These are phyloP conservation scores for Lasiosphaeria hispida DNA, from an alignment of 495 filamentous ascomycete genomes.

Conservation along the genomic window DNA sequence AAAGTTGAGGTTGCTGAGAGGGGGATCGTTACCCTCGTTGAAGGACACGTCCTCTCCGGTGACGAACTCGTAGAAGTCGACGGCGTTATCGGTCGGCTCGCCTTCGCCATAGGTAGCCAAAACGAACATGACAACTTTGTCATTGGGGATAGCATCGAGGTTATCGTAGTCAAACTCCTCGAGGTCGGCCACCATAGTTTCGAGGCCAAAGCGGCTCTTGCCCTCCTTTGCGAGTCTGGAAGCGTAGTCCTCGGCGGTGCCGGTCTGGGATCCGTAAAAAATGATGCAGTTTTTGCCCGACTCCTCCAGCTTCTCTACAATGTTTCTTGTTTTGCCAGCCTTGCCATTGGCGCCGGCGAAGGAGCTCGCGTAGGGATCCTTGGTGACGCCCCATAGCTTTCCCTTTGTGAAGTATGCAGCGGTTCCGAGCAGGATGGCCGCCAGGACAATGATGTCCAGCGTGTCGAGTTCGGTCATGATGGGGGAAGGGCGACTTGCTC, in stretches of 20 bases:
- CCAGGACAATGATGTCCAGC: constrained; percentile 88
- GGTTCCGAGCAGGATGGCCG: constrained; percentile 77
- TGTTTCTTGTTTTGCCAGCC: constrained; percentile 85
- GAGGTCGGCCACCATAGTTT: constrained; percentile 97
- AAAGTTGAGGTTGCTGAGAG: constrained; percentile 83
- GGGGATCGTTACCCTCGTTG: constrained; percentile 71
- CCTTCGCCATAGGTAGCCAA: constrained; percentile 97
- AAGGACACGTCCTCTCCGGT: constrained; percentile 77
- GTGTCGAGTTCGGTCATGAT: constrained; percentile 94
- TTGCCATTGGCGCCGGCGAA: constrained; percentile 70
- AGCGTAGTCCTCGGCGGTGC: constrained; percentile 97
- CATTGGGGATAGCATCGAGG: constrained; percentile 80
- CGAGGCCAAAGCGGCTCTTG: constrained; percentile 90
- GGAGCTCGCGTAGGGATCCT: constrained; percentile 81
- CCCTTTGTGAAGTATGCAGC: constrained; percentile 97
- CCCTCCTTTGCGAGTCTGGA: constrained; percentile 97
- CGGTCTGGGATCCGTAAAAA: constrained; percentile 98
- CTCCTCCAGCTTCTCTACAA: constrained; percentile 94
- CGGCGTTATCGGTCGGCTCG: constrained; percentile 97
- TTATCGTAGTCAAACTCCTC: constrained; percentile 98
- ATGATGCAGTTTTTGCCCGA: constrained; percentile 94
- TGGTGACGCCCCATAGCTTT: constrained; percentile 80
- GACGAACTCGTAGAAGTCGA: constrained; percentile 98
- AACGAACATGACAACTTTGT: constrained; percentile 93
- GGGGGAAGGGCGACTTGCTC: constrained; percentile 2